phyloP scores from a whole-genome alignment of 2,329 filamentous ascomycete species.

The Coleophoma cylindrospora region DNA sequence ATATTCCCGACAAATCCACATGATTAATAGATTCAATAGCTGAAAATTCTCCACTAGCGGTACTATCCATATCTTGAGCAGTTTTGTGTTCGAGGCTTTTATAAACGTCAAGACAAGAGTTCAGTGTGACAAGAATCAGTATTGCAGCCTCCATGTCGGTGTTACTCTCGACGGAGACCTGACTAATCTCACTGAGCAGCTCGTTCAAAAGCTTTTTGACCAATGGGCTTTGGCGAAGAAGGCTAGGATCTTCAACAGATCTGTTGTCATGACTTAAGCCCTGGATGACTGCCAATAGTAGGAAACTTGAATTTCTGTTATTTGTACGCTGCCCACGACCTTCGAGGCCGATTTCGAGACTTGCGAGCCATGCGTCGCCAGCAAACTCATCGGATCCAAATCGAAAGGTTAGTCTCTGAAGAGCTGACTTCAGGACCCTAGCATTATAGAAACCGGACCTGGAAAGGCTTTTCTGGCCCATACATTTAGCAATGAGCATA shows the following conservation, averaged over 20 bases:
- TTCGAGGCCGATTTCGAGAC: not conserved
- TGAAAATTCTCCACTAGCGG: no score
- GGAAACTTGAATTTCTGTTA: not conserved
- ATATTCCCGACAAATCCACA: no score
- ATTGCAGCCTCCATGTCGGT: no score
- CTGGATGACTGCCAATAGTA: not conserved
- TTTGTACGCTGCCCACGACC: not conserved
- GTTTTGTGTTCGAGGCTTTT: not conserved
- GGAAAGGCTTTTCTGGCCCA: no score
- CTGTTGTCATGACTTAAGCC: not conserved
- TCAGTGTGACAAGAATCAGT: no score
- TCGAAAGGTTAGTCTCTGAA: no score
- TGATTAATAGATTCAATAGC: no score
- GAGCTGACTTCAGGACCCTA: no score
- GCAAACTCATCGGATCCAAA: not conserved
- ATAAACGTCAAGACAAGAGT: no score
- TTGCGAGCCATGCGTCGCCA: not conserved
- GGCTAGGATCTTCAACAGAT: not conserved
- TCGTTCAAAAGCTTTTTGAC: not conserved
- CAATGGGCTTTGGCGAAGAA: not conserved
- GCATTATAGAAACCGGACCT: no score
- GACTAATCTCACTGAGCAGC: not conserved
- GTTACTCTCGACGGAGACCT: no score
- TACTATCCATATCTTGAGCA: slow-evolving; percentile 5
- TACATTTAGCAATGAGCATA: no score